Evolutionary conservation across 176 grass and related monocot genomes (phyloP).

Genomic region (Puccinellia tenuiflora): DNA sequence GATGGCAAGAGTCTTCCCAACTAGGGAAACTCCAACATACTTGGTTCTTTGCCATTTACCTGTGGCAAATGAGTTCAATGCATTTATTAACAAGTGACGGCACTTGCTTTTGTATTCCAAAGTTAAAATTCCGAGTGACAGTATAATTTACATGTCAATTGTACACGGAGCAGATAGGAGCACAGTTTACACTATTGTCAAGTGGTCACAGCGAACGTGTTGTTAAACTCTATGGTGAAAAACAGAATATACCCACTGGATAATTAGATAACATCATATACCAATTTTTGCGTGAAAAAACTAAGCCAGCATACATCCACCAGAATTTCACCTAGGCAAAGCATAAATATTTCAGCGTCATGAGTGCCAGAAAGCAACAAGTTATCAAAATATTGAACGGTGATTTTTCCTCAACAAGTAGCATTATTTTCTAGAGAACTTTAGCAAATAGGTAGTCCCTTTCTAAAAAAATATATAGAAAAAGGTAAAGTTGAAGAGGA

Average conservation of each 20-base stretch:
- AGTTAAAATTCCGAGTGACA: neutral
- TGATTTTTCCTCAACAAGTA: neutral
- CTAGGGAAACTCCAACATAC: conserved; percentile 88
- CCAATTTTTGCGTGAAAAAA: neutral
- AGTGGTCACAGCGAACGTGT: neutral
- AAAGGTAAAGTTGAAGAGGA: neutral
- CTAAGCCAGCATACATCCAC: neutral
- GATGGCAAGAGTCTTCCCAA: conserved; percentile 81
- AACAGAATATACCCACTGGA: neutral
- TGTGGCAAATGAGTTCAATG: conserved; percentile 20
- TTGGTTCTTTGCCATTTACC: conserved; percentile 91
- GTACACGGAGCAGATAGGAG: neutral
- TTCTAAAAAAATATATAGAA: neutral
- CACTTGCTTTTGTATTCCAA: neutral
- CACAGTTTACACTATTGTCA: neutral
- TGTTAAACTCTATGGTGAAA: neutral
- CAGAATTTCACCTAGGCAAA: neutral
- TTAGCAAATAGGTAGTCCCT: conserved; percentile 2
- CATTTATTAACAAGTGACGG: neutral
- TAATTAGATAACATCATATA: neutral
- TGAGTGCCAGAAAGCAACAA: neutral
- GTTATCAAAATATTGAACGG: neutral
- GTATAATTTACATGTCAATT: neutral
- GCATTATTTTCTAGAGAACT: conserved; percentile 4
- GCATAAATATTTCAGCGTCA: neutral